Base-by-base conservation (phyloP, 345 rosid species). In the Populus tremula region DNA sequence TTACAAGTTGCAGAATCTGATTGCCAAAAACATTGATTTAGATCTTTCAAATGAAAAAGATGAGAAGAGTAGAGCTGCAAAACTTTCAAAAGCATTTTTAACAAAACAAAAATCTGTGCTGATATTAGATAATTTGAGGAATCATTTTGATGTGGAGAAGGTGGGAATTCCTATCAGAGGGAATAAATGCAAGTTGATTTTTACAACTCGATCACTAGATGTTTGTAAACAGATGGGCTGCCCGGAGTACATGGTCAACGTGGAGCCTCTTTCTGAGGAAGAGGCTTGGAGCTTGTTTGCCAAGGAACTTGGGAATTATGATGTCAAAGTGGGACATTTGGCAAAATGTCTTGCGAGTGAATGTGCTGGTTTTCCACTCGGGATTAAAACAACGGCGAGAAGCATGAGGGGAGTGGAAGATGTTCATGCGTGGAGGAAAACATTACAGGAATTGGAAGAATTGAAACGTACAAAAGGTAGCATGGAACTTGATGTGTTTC, bases 381-480 rank as follows among this genome's bases (percentile, higher is more conserved):
- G 20, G 18, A 72, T 72, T 3, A 56, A 9, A 54, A 35, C 67
- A 4, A 33, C 56, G 49, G 76, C 67, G 10, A 45, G 61, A 70
- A 43, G 35, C 36, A 70, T 70, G 73, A 47, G 39, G 73, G 61
- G 73, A 27, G 59, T 70, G 8, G 8, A 14, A 13, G 36, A 70
- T 47, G 14, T 64, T 31, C 3, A 21, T 27, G 82, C 56, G 10
- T 82, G 82, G 87, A 69, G 66, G 35, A 71, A 74, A 6, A 47
- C 71, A 2, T 8, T 81, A 2, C 27, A 66, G 20, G 67, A 83
- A 64, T 21, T 80, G 33, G 54, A 31, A 11, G 70, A 73, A 1
- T 43, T 27, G n/a, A 35, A 31, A 2, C 23, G 0, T 10, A 0
- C 5, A 17, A 14, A 17, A 11, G 35, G 65, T 17, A 25, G 59